Conservation (phyloP, 768 basidiomycete species). For the Pisolithus tinctorius region DNA sequence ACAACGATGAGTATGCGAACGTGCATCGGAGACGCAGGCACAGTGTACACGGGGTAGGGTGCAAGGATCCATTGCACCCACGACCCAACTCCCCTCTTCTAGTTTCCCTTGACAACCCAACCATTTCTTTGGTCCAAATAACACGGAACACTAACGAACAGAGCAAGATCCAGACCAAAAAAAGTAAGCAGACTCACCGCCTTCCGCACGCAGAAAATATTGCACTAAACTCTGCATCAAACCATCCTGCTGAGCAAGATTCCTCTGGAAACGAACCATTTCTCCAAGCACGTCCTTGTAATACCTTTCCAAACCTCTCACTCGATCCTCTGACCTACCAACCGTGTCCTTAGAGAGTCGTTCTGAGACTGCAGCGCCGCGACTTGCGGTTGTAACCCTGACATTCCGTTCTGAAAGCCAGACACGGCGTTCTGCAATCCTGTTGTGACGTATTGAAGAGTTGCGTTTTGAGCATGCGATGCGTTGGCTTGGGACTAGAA, state of each 20-base stretch:
- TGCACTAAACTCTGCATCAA: constrained; percentile 77
- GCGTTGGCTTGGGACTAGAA: constrained; percentile 25
- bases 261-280: constrained; percentile 66
- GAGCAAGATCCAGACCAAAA: constrained; percentile 26
- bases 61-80: too few relatives aligned
- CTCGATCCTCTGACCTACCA: constrained; percentile 35
- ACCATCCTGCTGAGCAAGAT: constrained; percentile 79
- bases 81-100: too few relatives aligned
- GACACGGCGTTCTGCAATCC: constrained; percentile 19
- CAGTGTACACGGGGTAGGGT: too few relatives aligned
- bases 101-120: too few relatives aligned
- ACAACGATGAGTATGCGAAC: too few relatives aligned
- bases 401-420: constrained; percentile 10
- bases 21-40: too few relatives aligned
- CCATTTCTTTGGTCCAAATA: too few relatives aligned
- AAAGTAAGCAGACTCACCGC: constrained; percentile 31
- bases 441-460: constrained; percentile 26
- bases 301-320: constrained; percentile 51
- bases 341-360: constrained; percentile 27
- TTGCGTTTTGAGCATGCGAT: constrained; percentile 29
- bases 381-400: constrained; percentile 24
- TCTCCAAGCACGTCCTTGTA: constrained; percentile 66
- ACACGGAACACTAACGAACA: constrained; percentile 7
- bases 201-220: constrained; percentile 71
- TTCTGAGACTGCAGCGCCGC: constrained; percentile 22